Conservation (phyloP, 352 stramenopile species). For the Phytophthora fragariae region DNA sequence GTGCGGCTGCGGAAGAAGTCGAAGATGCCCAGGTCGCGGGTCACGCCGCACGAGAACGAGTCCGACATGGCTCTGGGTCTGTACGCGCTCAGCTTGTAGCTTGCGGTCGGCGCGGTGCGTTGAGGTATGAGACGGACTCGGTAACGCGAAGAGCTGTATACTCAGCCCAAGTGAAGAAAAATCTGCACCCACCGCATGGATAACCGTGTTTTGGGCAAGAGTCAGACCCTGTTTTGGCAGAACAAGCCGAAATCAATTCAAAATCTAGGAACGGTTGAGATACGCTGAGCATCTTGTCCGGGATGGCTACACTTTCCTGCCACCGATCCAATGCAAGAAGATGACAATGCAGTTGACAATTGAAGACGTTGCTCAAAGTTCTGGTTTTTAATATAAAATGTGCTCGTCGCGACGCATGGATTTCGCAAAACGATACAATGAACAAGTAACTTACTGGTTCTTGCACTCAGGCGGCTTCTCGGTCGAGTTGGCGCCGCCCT, state of each 20-base stretch:
- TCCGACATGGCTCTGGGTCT: conserved; percentile 32
- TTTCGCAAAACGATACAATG: conserved; percentile 36
- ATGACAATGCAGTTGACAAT: no score
- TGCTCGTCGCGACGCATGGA: conserved; percentile 23
- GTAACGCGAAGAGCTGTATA: conserved; percentile 1
- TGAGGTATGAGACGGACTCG: conserved; percentile 26
- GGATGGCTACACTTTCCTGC: conserved; percentile 5
- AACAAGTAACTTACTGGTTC: conserved; percentile 79
- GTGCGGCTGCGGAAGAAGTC: conserved; percentile 82
- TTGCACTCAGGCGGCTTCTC: conserved; percentile 91
- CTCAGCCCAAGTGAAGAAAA: conserved; percentile 13
- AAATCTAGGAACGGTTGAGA: neutral
- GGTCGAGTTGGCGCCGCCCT: conserved; percentile 63
- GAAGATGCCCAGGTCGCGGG: conserved; percentile 62
- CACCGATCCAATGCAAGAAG: neutral
- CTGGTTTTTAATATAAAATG: conserved; percentile 34
- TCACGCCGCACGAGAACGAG: conserved; percentile 36
- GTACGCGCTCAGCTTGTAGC: neutral
- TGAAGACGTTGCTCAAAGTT: conserved; percentile 10
- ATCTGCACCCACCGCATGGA: conserved; percentile 8
- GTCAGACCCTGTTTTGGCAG: neutral
- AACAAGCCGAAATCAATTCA: neutral
- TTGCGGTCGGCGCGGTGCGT: conserved; percentile 7
- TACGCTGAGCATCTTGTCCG: no score
- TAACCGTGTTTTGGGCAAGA: neutral